phyloP scores from a whole-genome alignment of 306 rosid species.

The Psophocarpus tetragonolobus region DNA sequence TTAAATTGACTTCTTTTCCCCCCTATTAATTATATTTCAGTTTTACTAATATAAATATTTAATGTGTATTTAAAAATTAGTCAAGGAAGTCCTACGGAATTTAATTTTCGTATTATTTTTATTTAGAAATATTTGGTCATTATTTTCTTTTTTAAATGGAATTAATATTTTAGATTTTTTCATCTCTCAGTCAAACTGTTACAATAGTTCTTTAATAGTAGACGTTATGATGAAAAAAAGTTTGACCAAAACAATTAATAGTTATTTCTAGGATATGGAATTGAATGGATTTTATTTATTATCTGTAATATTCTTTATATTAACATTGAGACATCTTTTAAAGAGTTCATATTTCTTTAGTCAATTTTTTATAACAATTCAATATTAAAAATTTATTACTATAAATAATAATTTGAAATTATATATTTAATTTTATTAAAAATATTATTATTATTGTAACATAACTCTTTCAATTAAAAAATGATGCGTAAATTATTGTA shows the following conservation, averaged over 20 bases:
- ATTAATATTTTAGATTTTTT: background rate
- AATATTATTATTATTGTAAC: background rate
- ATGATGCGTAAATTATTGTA: no score
- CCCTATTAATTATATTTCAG: background rate
- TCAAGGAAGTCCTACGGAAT: background rate
- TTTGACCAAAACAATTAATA: background rate
- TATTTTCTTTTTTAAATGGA: background rate
- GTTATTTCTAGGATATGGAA: background rate
- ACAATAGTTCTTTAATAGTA: background rate
- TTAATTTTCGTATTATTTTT: background rate
- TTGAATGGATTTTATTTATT: background rate
- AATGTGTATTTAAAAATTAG: background rate
- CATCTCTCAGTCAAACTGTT: constrained; percentile 11
- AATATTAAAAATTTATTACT: no score
- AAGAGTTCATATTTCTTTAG: background rate
- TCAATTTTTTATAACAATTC: background rate
- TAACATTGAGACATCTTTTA: background rate
- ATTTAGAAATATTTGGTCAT: background rate
- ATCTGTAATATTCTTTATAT: background rate
- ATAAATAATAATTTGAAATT: background rate
- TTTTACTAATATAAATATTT: background rate
- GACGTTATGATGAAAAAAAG: background rate
- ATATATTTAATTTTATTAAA: background rate
- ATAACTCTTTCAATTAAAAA: no score
- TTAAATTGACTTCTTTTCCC: background rate